These are phyloP conservation scores for Dictyophora rubrovolvata DNA, from an alignment of 768 basidiomycete genomes.

Conservation along the genomic window DNA sequence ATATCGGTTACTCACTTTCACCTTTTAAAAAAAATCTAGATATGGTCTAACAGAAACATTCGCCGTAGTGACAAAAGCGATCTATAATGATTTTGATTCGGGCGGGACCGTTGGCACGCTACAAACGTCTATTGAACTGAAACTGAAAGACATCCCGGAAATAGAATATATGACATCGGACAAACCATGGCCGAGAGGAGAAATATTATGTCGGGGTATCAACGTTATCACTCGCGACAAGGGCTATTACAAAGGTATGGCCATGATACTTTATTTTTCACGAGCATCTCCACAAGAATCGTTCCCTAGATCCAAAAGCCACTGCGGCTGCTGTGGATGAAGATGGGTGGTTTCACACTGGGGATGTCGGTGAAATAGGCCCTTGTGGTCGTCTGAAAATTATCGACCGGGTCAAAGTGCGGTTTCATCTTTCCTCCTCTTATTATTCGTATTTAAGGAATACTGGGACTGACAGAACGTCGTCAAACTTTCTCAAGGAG, in stretches of 20 bases:
- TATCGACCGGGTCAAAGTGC: neutral
- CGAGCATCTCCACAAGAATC: neutral
- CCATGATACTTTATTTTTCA: neutral
- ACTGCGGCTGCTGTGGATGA: neutral
- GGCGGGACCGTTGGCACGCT: neutral
- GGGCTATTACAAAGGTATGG: neutral
- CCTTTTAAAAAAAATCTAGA: neutral
- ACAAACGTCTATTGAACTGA: neutral
- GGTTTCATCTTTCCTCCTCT: neutral
- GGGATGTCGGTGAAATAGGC: neutral
- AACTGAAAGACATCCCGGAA: neutral
- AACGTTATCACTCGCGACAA: neutral
- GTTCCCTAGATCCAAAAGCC: neutral
- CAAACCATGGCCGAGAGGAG: neutral
- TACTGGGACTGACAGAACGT: neutral
- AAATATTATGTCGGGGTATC: neutral
- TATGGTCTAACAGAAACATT: neutral
- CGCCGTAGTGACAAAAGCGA: neutral
- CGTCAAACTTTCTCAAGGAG: neutral
- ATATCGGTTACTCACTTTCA: neutral
- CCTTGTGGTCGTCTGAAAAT: neutral
- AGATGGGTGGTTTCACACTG: neutral
- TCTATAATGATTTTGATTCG: neutral
- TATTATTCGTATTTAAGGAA: neutral
- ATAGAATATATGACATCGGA: neutral